Evolutionary conservation across 1,284 basidiomycete genomes (phyloP).

Genomic region (Tremellales sp.): DNA sequence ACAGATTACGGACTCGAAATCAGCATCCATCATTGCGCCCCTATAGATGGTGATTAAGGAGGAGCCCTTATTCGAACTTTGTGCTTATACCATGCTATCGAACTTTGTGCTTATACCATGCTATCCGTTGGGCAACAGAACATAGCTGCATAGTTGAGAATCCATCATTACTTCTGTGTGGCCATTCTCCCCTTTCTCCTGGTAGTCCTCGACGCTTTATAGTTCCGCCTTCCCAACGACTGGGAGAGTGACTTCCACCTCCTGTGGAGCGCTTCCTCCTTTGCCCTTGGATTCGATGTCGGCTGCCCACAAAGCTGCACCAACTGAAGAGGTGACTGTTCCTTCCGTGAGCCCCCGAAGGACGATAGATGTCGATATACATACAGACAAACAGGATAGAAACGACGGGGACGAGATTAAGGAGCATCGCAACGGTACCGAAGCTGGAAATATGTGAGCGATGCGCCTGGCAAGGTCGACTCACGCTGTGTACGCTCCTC

Average conservation of each 20-base stretch:
- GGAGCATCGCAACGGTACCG: conserved; percentile 58
- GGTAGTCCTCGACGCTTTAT: no score
- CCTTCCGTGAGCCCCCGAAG: background rate
- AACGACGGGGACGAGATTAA: conserved; percentile 62
- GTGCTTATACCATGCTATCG: no score
- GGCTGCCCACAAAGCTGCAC: conserved; percentile 68
- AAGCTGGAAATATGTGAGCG: conserved; percentile 51
- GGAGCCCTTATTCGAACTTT: no score
- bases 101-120: no score
- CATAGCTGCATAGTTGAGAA: no score
- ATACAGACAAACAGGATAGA: conserved; percentile 54
- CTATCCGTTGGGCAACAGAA: no score
- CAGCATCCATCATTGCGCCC: conserved; percentile 42
- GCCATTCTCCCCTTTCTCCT: no score
- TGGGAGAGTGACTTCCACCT: no score
- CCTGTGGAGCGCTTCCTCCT: no score
- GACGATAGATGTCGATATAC: conserved; percentile 20
- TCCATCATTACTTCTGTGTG: no score
- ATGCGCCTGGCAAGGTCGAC: conserved; percentile 40
- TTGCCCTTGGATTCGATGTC: conserved; percentile 43
- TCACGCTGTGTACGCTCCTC: conserved; percentile 56
- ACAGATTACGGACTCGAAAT: conserved; percentile 43
- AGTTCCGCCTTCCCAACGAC: no score
- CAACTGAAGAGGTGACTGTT: conserved; percentile 52
- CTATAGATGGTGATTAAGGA: conserved; percentile 21